Evolutionary conservation across 495 filamentous ascomycete genomes (phyloP).

Genomic region (Aspergillus hancockii): DNA sequence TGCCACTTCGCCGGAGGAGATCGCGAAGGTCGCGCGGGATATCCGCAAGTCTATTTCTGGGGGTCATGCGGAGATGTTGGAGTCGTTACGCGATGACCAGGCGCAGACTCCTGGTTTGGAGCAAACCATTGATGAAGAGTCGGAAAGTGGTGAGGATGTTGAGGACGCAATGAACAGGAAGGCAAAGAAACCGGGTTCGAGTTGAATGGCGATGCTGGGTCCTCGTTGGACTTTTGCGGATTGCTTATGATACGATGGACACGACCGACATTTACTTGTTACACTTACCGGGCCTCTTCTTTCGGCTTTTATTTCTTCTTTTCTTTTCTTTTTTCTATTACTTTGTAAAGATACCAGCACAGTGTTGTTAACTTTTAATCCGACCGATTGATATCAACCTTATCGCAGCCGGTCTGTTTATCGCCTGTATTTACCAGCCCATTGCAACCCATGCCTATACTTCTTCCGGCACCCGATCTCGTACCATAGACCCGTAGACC

Average conservation of each 20-base stretch:
- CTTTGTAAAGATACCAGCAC: constrained; percentile 14
- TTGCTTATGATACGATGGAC: constrained; percentile 1
- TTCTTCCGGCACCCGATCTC: neutral
- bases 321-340: constrained; percentile 7
- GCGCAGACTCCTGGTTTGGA: constrained; percentile 22
- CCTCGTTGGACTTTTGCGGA: neutral
- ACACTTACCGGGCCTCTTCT: neutral
- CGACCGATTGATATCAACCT: neutral
- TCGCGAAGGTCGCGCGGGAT: constrained; percentile 39
- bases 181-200: constrained; percentile 4
- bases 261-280: neutral
- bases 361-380: neutral
- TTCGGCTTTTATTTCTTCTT: neutral
- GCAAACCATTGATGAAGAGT: constrained; percentile 33
- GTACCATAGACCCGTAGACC: neutral
- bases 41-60: constrained; percentile 42
- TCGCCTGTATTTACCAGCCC: constrained; percentile 3
- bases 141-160: constrained; percentile 22
- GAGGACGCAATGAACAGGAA: constrained; percentile 8
- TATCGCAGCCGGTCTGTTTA: neutral
- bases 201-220: neutral
- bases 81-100: constrained; percentile 30
- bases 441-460: neutral
- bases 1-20: constrained; percentile 35
- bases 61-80: constrained; percentile 23